Base-by-base conservation (phyloP, 129 eudicot genomes). In the Artemisia annua region DNA sequence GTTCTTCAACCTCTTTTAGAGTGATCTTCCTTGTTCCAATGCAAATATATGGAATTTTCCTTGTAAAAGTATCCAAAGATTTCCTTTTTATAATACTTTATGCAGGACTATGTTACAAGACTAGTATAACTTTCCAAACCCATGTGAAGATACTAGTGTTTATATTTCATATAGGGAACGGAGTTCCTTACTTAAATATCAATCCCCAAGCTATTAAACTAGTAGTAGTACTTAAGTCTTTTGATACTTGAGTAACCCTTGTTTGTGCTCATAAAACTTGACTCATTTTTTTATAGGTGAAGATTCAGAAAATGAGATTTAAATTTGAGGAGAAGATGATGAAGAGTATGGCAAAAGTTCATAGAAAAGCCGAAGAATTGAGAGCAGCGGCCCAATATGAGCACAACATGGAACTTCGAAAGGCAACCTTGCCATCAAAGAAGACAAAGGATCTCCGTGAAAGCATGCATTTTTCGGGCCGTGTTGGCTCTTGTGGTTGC, bases 331-430 rank as follows among this genome's bases (percentile, higher is more conserved):
- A 89, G 74, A 89, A 85, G 74, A 67, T 87, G 72, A 85, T 87
- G 97, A 87, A 75, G 80, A 83, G 85, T 80, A 90, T 85, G 95
- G 83, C 84, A 11, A 82, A 51, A 58, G 93, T 90, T 80, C 77
- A 83, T 44, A 68, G 91, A 12, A 90, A 85, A 80, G 95, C 97
- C 6, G 95, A 90, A 75, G 97, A 90, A 75, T 71, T 87, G 89
- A 77, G 83, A 81, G 81, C 83, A 51, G 72, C 71, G 16, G 94
- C 97, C 0, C 85, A 82, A 59, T 57, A 79, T 55, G 84, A 87
- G 59, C 97, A 90, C 76, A 73, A 69, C 48, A 84, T 85, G 32
- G 87, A 90, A 67, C 68, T 90, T n/a, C 69, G 71, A 22, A 87
- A 73, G 70, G 80, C 73, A 0, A 68, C 49, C 1, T 58, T 64